Conservation (phyloP, 306 rosid genomes). For the Dicorynia guianensis region DNA sequence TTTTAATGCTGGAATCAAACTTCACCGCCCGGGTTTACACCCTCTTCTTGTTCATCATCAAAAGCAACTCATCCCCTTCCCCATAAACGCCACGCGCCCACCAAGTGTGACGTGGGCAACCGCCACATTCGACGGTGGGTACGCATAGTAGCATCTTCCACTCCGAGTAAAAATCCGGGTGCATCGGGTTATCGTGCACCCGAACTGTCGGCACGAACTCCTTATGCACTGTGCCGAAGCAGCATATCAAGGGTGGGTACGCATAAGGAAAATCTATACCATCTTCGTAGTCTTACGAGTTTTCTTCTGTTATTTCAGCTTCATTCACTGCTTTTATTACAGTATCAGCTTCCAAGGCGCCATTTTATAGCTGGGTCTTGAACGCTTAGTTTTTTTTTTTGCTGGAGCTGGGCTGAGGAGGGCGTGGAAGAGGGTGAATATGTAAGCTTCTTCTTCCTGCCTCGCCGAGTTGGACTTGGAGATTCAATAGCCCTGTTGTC, state of each 20-base stretch:
- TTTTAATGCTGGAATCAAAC: conserved; percentile 54
- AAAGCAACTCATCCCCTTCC: conserved; percentile 78
- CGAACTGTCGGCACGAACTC: conserved; percentile 88
- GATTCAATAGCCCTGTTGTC: conserved; percentile 53
- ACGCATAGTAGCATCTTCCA: conserved; percentile 99
- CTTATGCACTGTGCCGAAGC: conserved; percentile 84
- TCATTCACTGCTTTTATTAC: not conserved
- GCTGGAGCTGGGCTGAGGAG: conserved; percentile 19
- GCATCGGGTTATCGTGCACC: conserved; percentile 76
- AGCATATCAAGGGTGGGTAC: conserved; percentile 80
- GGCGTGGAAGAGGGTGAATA: conserved; percentile 33
- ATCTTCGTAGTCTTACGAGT: conserved; percentile 66
- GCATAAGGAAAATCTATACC: conserved; percentile 71
- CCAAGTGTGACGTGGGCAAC: conserved; percentile 90
- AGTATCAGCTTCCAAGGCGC: conserved; percentile 37
- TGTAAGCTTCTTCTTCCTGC: conserved; percentile 58
- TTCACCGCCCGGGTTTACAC: conserved; percentile 86
- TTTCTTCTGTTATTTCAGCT: conserved; percentile 30
- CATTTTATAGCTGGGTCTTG: conserved; percentile 47
- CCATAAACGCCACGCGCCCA: conserved; percentile 87
- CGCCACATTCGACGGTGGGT: conserved; percentile 84
- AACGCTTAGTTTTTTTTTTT: conserved; percentile 52
- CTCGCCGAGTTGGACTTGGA: conserved; percentile 64
- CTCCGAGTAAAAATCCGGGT: conserved; percentile 79
- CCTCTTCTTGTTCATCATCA: conserved; percentile 77